Evolutionary conservation across 345 rosid species (phyloP), one percentile per base, ranked within the genome.

Genomic region (Citrus inodora): DNA sequence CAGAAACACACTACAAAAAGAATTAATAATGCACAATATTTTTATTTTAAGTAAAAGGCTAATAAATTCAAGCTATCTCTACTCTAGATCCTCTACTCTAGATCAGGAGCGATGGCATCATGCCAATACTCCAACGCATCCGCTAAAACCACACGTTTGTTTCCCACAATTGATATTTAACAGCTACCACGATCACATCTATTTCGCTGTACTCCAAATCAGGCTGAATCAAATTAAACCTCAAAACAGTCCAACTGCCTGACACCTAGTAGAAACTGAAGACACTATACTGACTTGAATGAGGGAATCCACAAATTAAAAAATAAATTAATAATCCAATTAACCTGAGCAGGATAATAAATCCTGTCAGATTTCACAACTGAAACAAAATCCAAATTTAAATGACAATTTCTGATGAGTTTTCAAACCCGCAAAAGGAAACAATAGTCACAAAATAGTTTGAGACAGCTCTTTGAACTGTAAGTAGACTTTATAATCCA

Each of bases 71-170:
- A 19, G 40, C 35, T 40, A 38, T 25, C 58, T 19, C 37, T 74
- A 53, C 77, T 56, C 61, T n/a, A 53, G 58, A 37, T 37, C 40
- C 58, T 19, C 37, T 74, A 53, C 77, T 56, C 61, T n/a, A 53
- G 58, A 37, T 37, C 40, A 37, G 40, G 40, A 7, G 40, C 9
- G 9, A 17, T 38, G 38, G 56, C 68, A 62, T 5, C 68, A 61
- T 3, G 4, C n/a, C 14, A 33, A 22, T 6, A 56, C 22, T 56
- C 28, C 46, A 74, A 46, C 19, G 40, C 42, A 58, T 10, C n/a
- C 9, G 1, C 17, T 46, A 40, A 11, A 17, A 16, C 7, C 37
- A 38, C 42, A 51, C 7, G 5, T 67, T 75, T 63, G 42, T 64
- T 51, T 33, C 6, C 21, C 48, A 46, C 25, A 48, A 75, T 9